Evolutionary conservation across 2,329 filamentous ascomycete species (phyloP).

Genomic region (Tricladium varicosporioides): DNA sequence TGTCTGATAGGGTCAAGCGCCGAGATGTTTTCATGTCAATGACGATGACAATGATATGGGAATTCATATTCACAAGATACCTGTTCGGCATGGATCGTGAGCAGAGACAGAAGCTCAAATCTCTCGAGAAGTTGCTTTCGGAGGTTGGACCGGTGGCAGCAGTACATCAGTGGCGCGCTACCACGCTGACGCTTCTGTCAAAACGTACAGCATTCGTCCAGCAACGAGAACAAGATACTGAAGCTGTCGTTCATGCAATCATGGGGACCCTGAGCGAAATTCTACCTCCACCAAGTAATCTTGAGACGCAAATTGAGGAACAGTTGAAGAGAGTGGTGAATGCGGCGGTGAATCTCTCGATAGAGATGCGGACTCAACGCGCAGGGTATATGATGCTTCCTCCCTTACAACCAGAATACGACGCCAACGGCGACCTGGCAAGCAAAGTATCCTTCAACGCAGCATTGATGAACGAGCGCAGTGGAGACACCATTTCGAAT

Average conservation of each 20-base stretch:
- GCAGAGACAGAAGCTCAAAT: conserved; percentile 95
- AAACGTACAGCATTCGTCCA: conserved; percentile 75
- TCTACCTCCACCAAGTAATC: conserved; percentile 79
- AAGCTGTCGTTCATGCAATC: conserved; percentile 91
- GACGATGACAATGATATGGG: conserved; percentile 99
- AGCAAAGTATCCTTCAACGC: conserved; percentile 91
- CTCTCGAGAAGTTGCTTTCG: conserved; percentile 83
- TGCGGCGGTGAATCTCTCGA: conserved; percentile 83
- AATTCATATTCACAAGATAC: conserved; percentile 96
- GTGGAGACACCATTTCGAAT: conserved; percentile 64
- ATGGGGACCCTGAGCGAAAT: conserved; percentile 80
- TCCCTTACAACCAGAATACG: conserved; percentile 90
- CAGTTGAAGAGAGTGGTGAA: conserved; percentile 85
- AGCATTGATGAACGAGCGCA: conserved; percentile 90
- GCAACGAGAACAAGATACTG: conserved; percentile 85
- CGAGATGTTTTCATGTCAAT: conserved; percentile 98
- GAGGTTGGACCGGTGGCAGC: conserved; percentile 85
- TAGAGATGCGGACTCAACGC: conserved; percentile 96
- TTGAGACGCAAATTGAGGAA: conserved; percentile 76
- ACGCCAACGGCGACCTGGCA: conserved; percentile 84
- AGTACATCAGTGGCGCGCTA: conserved; percentile 96
- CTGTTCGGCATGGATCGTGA: conserved; percentile 98
- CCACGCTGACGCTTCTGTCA: conserved; percentile 85
- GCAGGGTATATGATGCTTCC: conserved; percentile 99
- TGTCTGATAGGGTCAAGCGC: conserved; percentile 82